A percentile compares a stretch with the other conserved stretches of the same genome.
These are phyloP conservation scores for Hsuehochloa calcarea DNA, from an alignment of 176 grass and related monocot species.

Conservation along the genomic window DNA sequence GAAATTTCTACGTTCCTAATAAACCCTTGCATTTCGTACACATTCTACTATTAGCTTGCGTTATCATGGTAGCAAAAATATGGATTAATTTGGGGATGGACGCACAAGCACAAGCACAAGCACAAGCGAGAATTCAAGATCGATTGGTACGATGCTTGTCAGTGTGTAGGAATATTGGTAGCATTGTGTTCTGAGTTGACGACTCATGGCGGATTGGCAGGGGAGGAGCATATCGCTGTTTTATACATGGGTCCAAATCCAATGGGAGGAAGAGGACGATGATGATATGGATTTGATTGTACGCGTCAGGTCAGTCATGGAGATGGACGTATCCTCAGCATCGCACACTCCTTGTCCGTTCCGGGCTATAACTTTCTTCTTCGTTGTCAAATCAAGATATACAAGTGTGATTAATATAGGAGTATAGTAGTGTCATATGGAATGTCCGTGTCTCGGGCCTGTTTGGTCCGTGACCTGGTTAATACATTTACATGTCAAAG, in stretches of 20 bases:
- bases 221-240: not conserved
- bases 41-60: not conserved
- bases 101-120: not conserved
- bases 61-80: not conserved
- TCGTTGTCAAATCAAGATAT: not conserved
- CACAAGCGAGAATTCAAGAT: not conserved
- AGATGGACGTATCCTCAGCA: conserved; percentile 1
- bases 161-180: not conserved
- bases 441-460: not conserved
- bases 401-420: no score
- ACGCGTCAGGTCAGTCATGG: not conserved
- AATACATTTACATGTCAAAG: not conserved
- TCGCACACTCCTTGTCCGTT: not conserved
- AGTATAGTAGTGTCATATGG: not conserved
- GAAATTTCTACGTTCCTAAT: no score
- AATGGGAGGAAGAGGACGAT: not conserved
- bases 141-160: not conserved
- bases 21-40: no score
- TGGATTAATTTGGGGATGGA: not conserved
- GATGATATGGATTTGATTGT: conserved; percentile 4
- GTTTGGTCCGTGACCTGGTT: not conserved
- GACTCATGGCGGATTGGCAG: not conserved
- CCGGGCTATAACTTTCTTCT: not conserved
- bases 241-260: not conserved
- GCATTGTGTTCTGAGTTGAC: conserved; percentile 2